Percentiles rank a stretch among this genome's conserved stretches.
Conservation (phyloP, 2,329 filamentous ascomycete species). For the Harringtonia aguacate region DNA sequence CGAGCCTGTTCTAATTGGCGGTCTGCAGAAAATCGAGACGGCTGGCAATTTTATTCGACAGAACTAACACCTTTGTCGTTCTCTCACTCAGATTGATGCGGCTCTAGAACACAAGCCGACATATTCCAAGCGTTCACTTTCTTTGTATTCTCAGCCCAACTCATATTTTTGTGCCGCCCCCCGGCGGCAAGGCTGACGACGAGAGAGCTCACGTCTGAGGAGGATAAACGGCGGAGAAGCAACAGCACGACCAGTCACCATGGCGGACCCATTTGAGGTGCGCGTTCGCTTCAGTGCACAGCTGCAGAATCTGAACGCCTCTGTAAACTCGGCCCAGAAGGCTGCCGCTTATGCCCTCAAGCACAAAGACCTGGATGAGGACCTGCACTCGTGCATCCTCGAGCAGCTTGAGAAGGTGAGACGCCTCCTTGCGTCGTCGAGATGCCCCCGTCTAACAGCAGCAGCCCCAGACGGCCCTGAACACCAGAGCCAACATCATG, state of each 20-base stretch:
- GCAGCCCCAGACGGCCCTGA: slow-evolving; percentile 69
- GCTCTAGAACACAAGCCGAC: too few relatives aligned
- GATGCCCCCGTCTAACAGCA: slow-evolving; percentile 4
- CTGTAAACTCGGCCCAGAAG: slow-evolving; percentile 79
- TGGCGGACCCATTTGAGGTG: slow-evolving; percentile 89
- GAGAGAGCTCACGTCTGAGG: too few relatives aligned
- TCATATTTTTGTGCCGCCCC: too few relatives aligned
- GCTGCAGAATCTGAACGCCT: slow-evolving; percentile 84
- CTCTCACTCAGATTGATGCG: too few relatives aligned
- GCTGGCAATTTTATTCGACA: too few relatives aligned
- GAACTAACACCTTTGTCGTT: too few relatives aligned
- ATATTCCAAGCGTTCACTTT: too few relatives aligned
- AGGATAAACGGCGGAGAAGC: too few relatives aligned
- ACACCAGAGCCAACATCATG: slow-evolving; percentile 96
- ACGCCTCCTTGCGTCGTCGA: neutral
- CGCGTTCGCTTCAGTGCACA: slow-evolving; percentile 92
- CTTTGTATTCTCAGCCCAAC: too few relatives aligned
- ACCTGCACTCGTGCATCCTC: slow-evolving; percentile 92
- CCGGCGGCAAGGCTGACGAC: too few relatives aligned
- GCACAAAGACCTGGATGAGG: slow-evolving; percentile 90
- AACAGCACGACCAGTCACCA: slow-evolving; percentile 15
- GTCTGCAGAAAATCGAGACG: too few relatives aligned
- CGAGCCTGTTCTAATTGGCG: too few relatives aligned
- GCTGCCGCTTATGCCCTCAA: slow-evolving; percentile 91
- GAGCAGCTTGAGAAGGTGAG: slow-evolving; percentile 81